Evolutionary conservation across 169 alveolate species (phyloP), one percentile per base, ranked within the genome.

Genomic region (Pseudocohnilembus persalinus): DNA sequence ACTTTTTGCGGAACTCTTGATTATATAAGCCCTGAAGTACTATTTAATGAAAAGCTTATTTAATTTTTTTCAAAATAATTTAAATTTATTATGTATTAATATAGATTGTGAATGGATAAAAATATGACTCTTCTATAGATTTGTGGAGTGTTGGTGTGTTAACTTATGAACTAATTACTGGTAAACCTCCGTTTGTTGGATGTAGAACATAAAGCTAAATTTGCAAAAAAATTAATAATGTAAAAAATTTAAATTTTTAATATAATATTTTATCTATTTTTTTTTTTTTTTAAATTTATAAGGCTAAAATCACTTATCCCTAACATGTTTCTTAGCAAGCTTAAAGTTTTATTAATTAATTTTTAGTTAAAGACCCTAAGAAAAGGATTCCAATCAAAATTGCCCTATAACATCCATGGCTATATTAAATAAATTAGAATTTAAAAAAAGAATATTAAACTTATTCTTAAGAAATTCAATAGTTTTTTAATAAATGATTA

Each of bases 1-100:
- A 75, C 87, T 29, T 86, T 86, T 75, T 86, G 90, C 29, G 91
- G 91, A 29, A 88, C 91, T 33, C 73, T 83, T 32, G 88, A 88
- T 88, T 88, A 88, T 78, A 81, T 88, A 64, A 73, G 85, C 28
- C 91, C 91, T 0, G 91, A 88, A 80, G 68, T 49, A 49, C 4
- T 49, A 49, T 11, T 49, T 11, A 11, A 49, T n/a, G n/a, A n/a
- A n/a, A n/a, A n/a, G n/a, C n/a, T n/a, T n/a, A n/a, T n/a, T n/a
- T n/a, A n/a, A n/a, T n/a, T n/a, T n/a, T n/a, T n/a, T n/a, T n/a
- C n/a, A n/a, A n/a, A n/a, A n/a, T n/a, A n/a, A n/a, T n/a, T n/a
- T n/a, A n/a, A 11, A 49, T 49, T 49, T 11, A 49, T 49, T 11
- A 11, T 49, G 20, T 49, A 11, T 11, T 11, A 49, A 49, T 49